Conservation (phyloP, 2,329 filamentous ascomycete genomes). For the Xylogone sp. region DNA sequence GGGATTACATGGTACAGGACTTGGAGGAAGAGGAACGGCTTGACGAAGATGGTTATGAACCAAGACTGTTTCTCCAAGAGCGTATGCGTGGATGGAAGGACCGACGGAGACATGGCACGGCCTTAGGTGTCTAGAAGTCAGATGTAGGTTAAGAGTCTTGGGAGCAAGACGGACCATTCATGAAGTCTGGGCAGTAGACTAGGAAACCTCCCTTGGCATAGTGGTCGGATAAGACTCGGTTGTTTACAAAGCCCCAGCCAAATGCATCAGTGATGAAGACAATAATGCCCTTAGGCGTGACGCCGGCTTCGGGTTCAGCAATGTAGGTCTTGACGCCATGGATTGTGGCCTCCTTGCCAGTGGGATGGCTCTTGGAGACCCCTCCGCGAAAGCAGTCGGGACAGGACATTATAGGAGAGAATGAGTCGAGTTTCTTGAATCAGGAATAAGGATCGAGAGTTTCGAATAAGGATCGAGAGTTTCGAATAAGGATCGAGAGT, state of each 20-base stretch:
- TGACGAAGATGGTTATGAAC: constrained; percentile 19
- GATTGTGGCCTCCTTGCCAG: constrained; percentile 33
- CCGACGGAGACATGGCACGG: too few relatives aligned
- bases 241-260: constrained; percentile 43
- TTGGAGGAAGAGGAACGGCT: constrained; percentile 40
- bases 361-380: constrained; percentile 31
- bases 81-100: too few relatives aligned
- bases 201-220: constrained; percentile 38
- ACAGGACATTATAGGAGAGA: too few relatives aligned
- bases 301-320: constrained; percentile 22
- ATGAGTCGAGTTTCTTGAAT: too few relatives aligned
- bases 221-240: constrained; percentile 39
- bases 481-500: too few relatives aligned
- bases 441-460: too few relatives aligned
- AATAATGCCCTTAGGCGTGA: constrained; percentile 32
- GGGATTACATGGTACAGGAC: constrained; percentile 22
- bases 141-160: too few relatives aligned
- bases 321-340: constrained; percentile 39
- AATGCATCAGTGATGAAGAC: constrained; percentile 44
- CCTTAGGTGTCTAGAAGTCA: not conserved
- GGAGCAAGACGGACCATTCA: constrained; percentile 34
- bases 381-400: constrained; percentile 29
- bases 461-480: too few relatives aligned
- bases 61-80: constrained; percentile 15
- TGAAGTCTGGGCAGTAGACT: constrained; percentile 45